Evolutionary conservation across 2,329 filamentous ascomycete genomes (phyloP), one percentile per base, ranked within the genome.

Genomic region (Chaetomium strumarium): DNA sequence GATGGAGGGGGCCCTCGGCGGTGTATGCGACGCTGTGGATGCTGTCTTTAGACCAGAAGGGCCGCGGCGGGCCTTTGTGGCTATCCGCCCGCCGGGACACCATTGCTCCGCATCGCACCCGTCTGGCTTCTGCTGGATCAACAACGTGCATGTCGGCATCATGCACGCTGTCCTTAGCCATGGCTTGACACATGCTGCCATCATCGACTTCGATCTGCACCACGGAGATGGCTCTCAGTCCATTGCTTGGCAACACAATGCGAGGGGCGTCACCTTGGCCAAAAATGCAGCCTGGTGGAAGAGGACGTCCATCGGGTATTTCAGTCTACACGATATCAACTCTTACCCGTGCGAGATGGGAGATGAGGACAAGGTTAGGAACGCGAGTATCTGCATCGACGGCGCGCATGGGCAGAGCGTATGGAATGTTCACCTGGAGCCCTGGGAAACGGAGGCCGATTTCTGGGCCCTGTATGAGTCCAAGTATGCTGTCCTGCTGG

Each of bases 111-210:
- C 89, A 4, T 82, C 86, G 46, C 85, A 86, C 62, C 93, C 93
- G 0, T 96, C 92, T 2, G 93, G 93, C 0, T 99, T 99, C 66
- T 99, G 93, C 72, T 99, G 93, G 92, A 73, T 99, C 46, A 99
- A 99, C 69, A 99, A 99, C 66, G 90, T 99, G 0, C 92, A 97
- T 65, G 89, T 99, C 19, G 93, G 92, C 0, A 96, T 99, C 59
- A 88, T 95, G 68, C 88, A 99, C 67, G 92, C 85, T 11, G 85
- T 89, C 17, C 81, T 92, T 57, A 80, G 79, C 37, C 87, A 99
- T 64, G 90, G 87, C 0, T 73, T 97, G 29, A 97, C 92, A 0
- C 93, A 99, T 67, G 92, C 91, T 0, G 93, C 90, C 11, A 97
- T 95, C 56, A 83, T 95, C 58, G 90, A 96, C 65, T 92, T 95